These are phyloP conservation scores for Licmophora abbreviata DNA, from an alignment of 108 stramenopile species.

Conservation along the genomic window DNA sequence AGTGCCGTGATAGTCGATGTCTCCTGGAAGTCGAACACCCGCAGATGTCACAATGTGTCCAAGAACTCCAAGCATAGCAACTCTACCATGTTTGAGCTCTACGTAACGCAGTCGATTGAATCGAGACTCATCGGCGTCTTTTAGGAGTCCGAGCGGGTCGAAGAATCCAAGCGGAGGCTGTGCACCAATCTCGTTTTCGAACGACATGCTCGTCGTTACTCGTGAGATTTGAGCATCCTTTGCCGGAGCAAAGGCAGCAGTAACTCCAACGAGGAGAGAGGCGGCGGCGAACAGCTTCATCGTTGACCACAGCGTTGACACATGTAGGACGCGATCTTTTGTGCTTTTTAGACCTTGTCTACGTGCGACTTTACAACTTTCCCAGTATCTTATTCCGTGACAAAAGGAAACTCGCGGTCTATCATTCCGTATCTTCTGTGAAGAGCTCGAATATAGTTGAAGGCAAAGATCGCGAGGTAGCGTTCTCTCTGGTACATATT, in stretches of 20 bases:
- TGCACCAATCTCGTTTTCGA: slow-evolving; percentile 12
- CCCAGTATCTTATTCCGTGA: too few species aligned
- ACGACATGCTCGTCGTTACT: background rate
- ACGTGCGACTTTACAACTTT: too few species aligned
- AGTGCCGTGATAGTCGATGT: slow-evolving; percentile 41
- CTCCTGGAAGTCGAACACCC: slow-evolving; percentile 50
- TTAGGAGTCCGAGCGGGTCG: slow-evolving; percentile 62
- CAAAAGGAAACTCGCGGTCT: too few species aligned
- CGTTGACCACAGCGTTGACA: too few species aligned
- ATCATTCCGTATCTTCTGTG: too few species aligned
- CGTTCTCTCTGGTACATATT: too few species aligned
- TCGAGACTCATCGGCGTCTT: slow-evolving; percentile 20
- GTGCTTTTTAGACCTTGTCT: too few species aligned
- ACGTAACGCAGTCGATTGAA: slow-evolving; percentile 54
- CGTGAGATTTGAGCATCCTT: background rate
- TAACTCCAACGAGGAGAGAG: background rate
- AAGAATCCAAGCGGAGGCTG: slow-evolving; percentile 35
- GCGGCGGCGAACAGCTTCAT: slow-evolving; percentile 2
- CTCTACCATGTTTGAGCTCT: slow-evolving; percentile 80
- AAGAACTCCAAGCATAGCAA: slow-evolving; percentile 84
- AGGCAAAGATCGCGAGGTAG: too few species aligned
- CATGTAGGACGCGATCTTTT: too few species aligned
- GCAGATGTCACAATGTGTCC: slow-evolving; percentile 72
- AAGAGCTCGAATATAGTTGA: too few species aligned
- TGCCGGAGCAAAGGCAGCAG: slow-evolving; percentile 2